Evolutionary conservation across 139 green algal genomes (phyloP).

Genomic region (Trebouxia sp.): DNA sequence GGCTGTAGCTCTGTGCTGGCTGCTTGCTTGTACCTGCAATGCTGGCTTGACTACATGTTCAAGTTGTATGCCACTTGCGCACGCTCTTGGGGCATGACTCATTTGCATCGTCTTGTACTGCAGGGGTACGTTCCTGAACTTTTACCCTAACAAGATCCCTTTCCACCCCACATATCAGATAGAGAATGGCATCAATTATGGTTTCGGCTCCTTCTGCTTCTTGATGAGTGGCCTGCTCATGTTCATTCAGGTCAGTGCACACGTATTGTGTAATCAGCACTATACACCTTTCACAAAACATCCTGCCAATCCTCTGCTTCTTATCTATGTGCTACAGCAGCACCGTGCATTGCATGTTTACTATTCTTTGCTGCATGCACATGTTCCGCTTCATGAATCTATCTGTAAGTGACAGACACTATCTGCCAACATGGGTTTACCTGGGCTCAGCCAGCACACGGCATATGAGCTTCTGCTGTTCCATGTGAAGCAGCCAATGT

Average conservation of each 20-base stretch:
- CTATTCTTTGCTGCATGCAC: no score
- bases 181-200: constrained; percentile 14
- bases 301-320: no score
- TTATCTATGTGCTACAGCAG: no score
- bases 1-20: not conserved
- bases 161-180: constrained; percentile 23
- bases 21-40: not conserved
- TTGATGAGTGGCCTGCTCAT: constrained; percentile 5
- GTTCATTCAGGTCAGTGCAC: constrained; percentile 6
- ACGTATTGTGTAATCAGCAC: no score
- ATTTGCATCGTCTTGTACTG: not conserved
- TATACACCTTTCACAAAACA: no score
- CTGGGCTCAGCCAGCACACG: no score
- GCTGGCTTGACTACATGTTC: not conserved
- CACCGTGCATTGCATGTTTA: no score
- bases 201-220: constrained; percentile 25
- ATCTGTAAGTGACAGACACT: no score
- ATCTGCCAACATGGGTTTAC: no score
- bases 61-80: not conserved
- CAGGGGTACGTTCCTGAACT: constrained; percentile 21
- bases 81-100: not conserved
- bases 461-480: no score
- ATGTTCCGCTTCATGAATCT: no score
- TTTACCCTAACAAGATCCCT: not conserved
- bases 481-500: no score